These are phyloP conservation scores for Telfairia occidentalis DNA, from an alignment of 331 rosid species.

Conservation along the genomic window DNA sequence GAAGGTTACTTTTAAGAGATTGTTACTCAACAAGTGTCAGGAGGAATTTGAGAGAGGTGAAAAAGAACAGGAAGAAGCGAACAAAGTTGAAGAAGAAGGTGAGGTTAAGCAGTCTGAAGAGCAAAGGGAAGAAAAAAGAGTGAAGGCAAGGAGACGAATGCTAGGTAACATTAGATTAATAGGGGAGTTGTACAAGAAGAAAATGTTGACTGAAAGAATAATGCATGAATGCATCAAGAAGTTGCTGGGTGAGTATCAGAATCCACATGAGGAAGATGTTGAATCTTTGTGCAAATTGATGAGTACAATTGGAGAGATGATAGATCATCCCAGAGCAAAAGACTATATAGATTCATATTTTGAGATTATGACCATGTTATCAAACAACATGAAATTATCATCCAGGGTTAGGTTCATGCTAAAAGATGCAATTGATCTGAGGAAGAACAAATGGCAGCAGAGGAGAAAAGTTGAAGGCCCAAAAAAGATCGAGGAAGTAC, in stretches of 20 bases:
- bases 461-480: slow-evolving; percentile 93
- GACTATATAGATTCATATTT: slow-evolving; percentile 76
- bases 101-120: slow-evolving; percentile 53
- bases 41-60: slow-evolving; percentile 97
- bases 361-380: slow-evolving; percentile 43
- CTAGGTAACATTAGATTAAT: slow-evolving; percentile 89
- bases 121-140: slow-evolving; percentile 69
- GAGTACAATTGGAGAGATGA: slow-evolving; percentile 94
- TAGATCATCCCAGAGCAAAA: slow-evolving; percentile 84
- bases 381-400: slow-evolving; percentile 67
- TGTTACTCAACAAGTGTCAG: slow-evolving; percentile 81
- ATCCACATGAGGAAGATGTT: slow-evolving; percentile 88
- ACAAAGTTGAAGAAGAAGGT: slow-evolving; percentile 72
- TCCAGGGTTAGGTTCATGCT: slow-evolving; percentile 91
- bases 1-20: slow-evolving; percentile 75
- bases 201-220: slow-evolving; percentile 88
- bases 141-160: slow-evolving; percentile 85
- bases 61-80: slow-evolving; percentile 84
- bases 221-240: slow-evolving; percentile 83
- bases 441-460: slow-evolving; percentile 87
- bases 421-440: slow-evolving; percentile 71
- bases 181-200: slow-evolving; percentile 87
- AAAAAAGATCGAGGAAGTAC: slow-evolving; percentile 88
- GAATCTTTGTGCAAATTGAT: slow-evolving; percentile 90
- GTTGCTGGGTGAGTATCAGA: slow-evolving; percentile 65